phyloP scores from a whole-genome alignment of 225 moss, liverwort and hornwort genomes.

The Anthoceros angustus region DNA sequence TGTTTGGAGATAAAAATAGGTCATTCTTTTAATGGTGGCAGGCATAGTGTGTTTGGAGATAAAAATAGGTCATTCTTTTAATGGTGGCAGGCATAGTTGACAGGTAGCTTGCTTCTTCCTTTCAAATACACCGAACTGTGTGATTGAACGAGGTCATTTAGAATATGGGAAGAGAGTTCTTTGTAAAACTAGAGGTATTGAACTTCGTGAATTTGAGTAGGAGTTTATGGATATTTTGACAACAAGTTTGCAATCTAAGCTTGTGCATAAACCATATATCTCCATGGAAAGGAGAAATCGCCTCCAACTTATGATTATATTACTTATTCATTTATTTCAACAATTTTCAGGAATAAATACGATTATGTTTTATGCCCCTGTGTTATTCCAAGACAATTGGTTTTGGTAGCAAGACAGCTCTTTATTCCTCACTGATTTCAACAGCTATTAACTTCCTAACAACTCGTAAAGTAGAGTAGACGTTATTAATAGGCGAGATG shows the following conservation, averaged over 20 bases:
- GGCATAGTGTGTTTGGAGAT: too few species aligned
- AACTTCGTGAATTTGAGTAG: conserved; percentile 5
- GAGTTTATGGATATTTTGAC: conserved; percentile 18
- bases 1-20: too few species aligned
- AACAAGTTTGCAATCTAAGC: conserved; percentile 11
- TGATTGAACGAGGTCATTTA: conserved; percentile 15
- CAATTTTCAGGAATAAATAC: conserved; percentile 59
- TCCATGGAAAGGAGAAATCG: conserved; percentile 26
- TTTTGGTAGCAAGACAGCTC: conserved; percentile 34
- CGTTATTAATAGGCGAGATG: too few species aligned
- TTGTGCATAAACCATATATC: conserved; percentile 27
- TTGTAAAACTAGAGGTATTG: conserved; percentile 14
- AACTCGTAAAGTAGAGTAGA: too few species aligned
- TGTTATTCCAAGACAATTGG: conserved; percentile 48
- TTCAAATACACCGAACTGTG: conserved; percentile 22
- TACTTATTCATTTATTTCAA: conserved; percentile 41
- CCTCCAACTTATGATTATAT: conserved; percentile 48
- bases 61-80: too few species aligned
- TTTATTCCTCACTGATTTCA: conserved; percentile 47
- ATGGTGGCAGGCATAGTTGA: too few species aligned
- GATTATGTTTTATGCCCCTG: conserved; percentile 11
- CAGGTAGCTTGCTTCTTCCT: conserved; percentile 12
- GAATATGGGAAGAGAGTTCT: conserved; percentile 12
- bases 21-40: too few species aligned
- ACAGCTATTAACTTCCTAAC: conserved; percentile 45